Conservation (phyloP, 805 yeast species). For the Metschnikowia santaceciliae region DNA sequence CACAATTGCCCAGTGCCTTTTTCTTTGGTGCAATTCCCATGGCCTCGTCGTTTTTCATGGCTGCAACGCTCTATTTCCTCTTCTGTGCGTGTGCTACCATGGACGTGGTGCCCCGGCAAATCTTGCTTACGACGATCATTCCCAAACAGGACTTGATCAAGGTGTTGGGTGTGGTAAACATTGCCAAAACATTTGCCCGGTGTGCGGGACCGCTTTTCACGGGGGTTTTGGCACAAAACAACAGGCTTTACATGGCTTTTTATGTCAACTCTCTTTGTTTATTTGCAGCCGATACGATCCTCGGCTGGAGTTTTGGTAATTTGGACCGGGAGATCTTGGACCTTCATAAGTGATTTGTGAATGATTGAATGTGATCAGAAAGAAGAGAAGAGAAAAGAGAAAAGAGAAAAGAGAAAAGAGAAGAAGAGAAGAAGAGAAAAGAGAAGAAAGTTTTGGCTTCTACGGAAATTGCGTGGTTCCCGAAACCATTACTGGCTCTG, state of each 20-base stretch:
- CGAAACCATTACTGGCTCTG: too few species aligned
- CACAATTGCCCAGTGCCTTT: constrained; percentile 75
- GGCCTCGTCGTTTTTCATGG: constrained; percentile 31
- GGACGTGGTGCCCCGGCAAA: constrained; percentile 92
- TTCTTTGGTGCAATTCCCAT: constrained; percentile 45
- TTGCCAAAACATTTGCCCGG: constrained; percentile 81
- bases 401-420: too few species aligned
- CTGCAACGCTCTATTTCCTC: constrained; percentile 51
- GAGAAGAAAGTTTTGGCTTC: too few species aligned
- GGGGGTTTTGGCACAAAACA: constrained; percentile 61
- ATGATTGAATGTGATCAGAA: too few species aligned
- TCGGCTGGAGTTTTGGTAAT: constrained; percentile 40
- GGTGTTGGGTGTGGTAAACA: constrained; percentile 82
- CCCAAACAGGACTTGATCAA: constrained; percentile 60
- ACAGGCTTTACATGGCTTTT: constrained; percentile 47
- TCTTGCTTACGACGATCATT: constrained; percentile 66
- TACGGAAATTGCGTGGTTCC: too few species aligned
- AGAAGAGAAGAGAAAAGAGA: too few species aligned
- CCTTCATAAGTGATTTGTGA: background rate
- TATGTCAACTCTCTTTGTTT: constrained; percentile 49
- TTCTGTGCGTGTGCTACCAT: constrained; percentile 56
- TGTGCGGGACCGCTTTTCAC: constrained; percentile 79
- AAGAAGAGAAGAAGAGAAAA: too few species aligned
- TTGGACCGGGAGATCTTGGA: constrained; percentile 33
- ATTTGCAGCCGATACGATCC: constrained; percentile 44